Conservation (phyloP, 2,329 filamentous ascomycete species). For the Parascedosporium putredinis region DNA sequence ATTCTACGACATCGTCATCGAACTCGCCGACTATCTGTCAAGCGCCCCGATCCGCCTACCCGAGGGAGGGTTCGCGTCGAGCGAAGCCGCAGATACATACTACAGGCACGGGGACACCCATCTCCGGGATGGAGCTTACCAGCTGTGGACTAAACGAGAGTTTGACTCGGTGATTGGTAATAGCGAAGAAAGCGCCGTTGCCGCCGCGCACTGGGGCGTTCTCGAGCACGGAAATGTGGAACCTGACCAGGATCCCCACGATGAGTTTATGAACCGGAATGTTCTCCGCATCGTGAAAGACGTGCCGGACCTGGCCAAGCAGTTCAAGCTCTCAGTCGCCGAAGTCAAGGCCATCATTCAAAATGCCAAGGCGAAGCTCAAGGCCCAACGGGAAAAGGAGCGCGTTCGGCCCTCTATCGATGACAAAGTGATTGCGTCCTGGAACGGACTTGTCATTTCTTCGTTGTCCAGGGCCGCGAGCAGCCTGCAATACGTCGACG, state of each 20-base stretch:
- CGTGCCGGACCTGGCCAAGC: conserved; percentile 57
- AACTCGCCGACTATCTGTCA: conserved; percentile 80
- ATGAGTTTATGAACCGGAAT: conserved; percentile 92
- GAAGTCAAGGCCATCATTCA: conserved; percentile 60
- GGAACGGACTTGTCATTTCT: conserved; percentile 82
- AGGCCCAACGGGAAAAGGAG: conserved; percentile 60
- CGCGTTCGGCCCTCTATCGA: conserved; percentile 70
- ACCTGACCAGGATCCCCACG: conserved; percentile 72
- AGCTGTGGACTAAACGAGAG: conserved; percentile 86
- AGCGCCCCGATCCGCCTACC: conserved; percentile 55
- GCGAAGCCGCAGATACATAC: conserved; percentile 81
- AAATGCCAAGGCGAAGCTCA: conserved; percentile 56
- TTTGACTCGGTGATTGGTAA: conserved; percentile 61
- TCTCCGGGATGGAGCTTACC: conserved; percentile 85
- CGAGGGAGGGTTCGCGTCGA: conserved; percentile 71
- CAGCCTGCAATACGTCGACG: conserved; percentile 51
- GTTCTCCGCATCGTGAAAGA: conserved; percentile 65
- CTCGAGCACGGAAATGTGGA: conserved; percentile 76
- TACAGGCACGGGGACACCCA: conserved; percentile 65
- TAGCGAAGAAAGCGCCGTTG: conserved; percentile 50
- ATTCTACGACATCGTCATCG: conserved; percentile 66
- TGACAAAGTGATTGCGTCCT: conserved; percentile 76
- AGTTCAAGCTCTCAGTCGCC: conserved; percentile 61
- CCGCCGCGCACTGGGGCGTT: conserved; percentile 78
- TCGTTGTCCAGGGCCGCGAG: conserved; percentile 68